Evolutionary conservation across 345 rosid genomes (phyloP), one percentile per base, ranked within the genome.

Genomic region (Hibiscus mutabilis): DNA sequence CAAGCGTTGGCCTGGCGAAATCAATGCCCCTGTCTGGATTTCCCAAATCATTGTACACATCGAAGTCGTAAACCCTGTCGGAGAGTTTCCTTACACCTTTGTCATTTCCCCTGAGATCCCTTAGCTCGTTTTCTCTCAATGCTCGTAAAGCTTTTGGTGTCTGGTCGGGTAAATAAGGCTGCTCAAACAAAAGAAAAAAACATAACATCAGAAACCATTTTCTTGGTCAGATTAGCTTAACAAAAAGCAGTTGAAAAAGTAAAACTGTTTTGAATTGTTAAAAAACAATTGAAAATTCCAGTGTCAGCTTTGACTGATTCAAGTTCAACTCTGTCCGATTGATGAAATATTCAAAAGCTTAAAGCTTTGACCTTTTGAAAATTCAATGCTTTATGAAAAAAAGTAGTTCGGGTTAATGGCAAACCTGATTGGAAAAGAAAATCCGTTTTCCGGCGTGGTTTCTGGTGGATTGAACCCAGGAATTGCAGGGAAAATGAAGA

Each of bases 11-110:
- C 58, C 99, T 86, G 11, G 79, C 79, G 27, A 81, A 87, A 12
- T 86, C 91, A 8, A 65, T 59, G 0, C 91, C 88, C 68, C 52
- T 87, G 79, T 96, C 99, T 0, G 99, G 98, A 69, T 92, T 96
- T 51, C 99, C 99, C 74, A 96, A 72, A 77, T 96, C 99, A 75
- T 96, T 92, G 74, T 96, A 96, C 24, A 91, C 80, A 70, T 89
- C 93, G 19, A 47, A 96, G 75, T 92, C 98, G 63, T 96, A 96
- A 51, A 91, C 60, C 66, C 97, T 83, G 78, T 95, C 97, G 0
- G 96, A 87, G 75, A 89, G 77, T 77, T 89, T 95, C 29, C 97
- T 82, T 2, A 71, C 96, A 68, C 97, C 96, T 73, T 79, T 72
- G 0, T 93, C 89, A 57, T 84, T 77, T 3, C 99, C 99, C 73